Base-by-base conservation (phyloP, 352 stramenopile species). In the Phytophthora agathidicida region DNA sequence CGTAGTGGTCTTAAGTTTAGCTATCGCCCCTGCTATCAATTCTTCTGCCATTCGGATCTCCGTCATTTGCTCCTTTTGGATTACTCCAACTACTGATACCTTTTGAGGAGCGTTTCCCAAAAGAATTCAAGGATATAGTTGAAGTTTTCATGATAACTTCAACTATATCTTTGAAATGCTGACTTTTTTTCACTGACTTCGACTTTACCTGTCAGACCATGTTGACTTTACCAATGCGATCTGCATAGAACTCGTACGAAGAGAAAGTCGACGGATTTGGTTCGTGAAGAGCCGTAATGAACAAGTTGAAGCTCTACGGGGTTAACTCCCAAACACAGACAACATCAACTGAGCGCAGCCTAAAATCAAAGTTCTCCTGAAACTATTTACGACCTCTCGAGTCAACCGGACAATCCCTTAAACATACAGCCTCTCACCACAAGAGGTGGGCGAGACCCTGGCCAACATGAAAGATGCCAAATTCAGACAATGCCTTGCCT, bases 391-490 rank as follows among this genome's bases (percentile, higher is more conserved):
- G 14, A 35, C 3, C 16, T 52, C 19, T 16, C 14, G 22, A 32
- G 17, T 2, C 23, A 59, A 16, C n/a, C 6, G 1, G 28, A 38
- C 1, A 66, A 62, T 11, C 59, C 59, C n/a, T 31, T 68, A 56
- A 8, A 44, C 37, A 11, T 7, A 42, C 28, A 62, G 61, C 19
- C 50, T 62, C 24, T 19, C 67, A 17, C 44, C 62, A 2, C n/a
- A 51, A 47, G n/a, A 38, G 75, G 1, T 53, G 49, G 24, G 66
- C 30, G 56, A 62, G 10, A 55, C 53, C 13, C 48, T 84, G 7
- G 16, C 73, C 6, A 24, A 20, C 1, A 53, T 80, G 33, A 80
- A 79, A 23, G 26, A 55, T 5, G 30, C 23, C 19, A 70, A 75
- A 6, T 41, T 84, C 6, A 27, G 19, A 5, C 24, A 61, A 19